Conservation (phyloP, 2,329 filamentous ascomycete species). For the Colletotrichum aenigma region DNA sequence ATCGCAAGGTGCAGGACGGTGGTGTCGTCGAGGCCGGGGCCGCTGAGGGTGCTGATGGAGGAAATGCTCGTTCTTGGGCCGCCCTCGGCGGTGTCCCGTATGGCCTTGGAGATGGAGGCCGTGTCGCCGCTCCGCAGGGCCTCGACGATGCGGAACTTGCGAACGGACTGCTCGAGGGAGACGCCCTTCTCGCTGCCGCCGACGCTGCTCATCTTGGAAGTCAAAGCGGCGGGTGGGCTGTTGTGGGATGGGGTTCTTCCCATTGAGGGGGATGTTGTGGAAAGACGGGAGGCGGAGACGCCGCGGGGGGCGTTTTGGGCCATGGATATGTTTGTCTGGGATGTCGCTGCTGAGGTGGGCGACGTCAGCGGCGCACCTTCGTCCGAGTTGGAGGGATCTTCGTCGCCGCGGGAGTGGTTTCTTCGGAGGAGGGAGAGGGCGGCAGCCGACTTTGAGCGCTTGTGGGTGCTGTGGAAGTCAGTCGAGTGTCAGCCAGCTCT, state of each 20-base stretch:
- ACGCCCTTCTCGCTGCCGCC: slow-evolving; percentile 43
- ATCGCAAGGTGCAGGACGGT: slow-evolving; percentile 92
- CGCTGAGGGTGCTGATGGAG: slow-evolving; percentile 48
- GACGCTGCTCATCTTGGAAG: slow-evolving; percentile 20
- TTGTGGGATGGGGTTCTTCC: slow-evolving; percentile 45
- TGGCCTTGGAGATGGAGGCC: slow-evolving; percentile 83
- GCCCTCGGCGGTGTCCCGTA: slow-evolving; percentile 67
- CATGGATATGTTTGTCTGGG: slow-evolving; percentile 36
- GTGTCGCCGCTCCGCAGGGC: slow-evolving; percentile 90
- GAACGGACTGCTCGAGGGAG: slow-evolving; percentile 89
- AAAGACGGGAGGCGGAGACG: slow-evolving; percentile 50
- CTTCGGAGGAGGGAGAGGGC: slow-evolving; percentile 60
- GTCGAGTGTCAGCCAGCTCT: slow-evolving; percentile 7
- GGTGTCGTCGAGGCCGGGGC: slow-evolving; percentile 72
- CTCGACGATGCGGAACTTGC: slow-evolving; percentile 94
- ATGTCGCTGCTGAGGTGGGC: slow-evolving; percentile 35
- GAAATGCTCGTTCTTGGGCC: slow-evolving; percentile 61
- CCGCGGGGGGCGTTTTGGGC: slow-evolving; percentile 41
- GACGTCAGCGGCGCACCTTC: slow-evolving; percentile 45
- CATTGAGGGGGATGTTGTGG: slow-evolving; percentile 43
- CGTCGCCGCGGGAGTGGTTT: slow-evolving; percentile 54
- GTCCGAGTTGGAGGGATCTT: slow-evolving; percentile 54
- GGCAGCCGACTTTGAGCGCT: slow-evolving; percentile 58
- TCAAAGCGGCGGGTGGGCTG: slow-evolving; percentile 16
- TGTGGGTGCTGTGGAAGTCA: slow-evolving; percentile 42